Evolutionary conservation across 345 rosid species (phyloP), one percentile per base, ranked within the genome.

Genomic region (Citrus inodora): DNA sequence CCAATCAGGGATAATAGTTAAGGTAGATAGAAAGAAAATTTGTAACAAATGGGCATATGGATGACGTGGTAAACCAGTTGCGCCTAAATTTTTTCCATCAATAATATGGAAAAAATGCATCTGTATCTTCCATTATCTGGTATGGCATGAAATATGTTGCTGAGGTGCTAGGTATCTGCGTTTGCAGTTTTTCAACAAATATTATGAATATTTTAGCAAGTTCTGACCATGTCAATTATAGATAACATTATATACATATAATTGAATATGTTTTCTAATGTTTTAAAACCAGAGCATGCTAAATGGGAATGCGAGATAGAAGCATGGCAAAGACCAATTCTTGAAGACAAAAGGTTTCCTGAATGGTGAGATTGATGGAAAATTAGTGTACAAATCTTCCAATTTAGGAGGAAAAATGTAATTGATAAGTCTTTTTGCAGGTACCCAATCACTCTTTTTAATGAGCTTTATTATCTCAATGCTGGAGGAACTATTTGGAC

Each of bases 401-500:
- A 74, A 2, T 21, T 37, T 70, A 68, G 72, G 40, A 40, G 22
- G 80, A 76, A 75, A 28, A 68, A 67, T 17, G n/a, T 35, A 66
- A 37, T 60, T 33, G 56, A n/a, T 70, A 71, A 60, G 37, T 27
- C 64, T 35, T 73, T 77, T 82, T 85, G 76, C 90, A 95, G 98
- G 99, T 95, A 95, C 72, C 90, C 93, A 40, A 48, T 83, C 59
- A 95, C 97, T 55, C 95, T 95, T 58, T 95, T 94, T 86, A 95
- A 95, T 74, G 99, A 95, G 85, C 94, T 95, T 56, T 95, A 94
- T 86, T 95, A 89, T 84, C 94, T 95, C 33, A 94, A 92, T 85
- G 83, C 99, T 13, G 99, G 99, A 63, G 93, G 99, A 17, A 91
- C 99, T 40, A 80, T 95, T 24, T 95, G 98, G 99, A 95, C 97